phyloP scores from a whole-genome alignment of 1,139 yeast genomes.

The Suhomyces terraborum region DNA sequence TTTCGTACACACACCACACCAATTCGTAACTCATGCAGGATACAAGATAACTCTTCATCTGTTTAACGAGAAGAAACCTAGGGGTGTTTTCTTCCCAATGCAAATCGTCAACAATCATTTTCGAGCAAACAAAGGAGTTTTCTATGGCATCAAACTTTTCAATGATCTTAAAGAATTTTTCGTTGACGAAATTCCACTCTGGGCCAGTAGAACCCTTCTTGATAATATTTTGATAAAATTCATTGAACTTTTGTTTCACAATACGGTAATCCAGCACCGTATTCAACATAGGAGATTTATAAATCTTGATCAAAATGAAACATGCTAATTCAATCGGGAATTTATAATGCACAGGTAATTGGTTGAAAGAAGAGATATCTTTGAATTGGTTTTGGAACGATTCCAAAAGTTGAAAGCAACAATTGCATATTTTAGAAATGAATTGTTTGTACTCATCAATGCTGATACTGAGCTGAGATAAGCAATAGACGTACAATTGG shows the following conservation, averaged over 20 bases:
- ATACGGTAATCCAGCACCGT: slow-evolving; percentile 33
- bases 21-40: slow-evolving; percentile 45
- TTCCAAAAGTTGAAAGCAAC: slow-evolving; percentile 34
- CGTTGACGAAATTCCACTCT: slow-evolving; percentile 30
- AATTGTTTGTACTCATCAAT: slow-evolving; percentile 33
- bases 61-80: slow-evolving; percentile 35
- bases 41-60: slow-evolving; percentile 42
- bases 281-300: slow-evolving; percentile 40
- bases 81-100: slow-evolving; percentile 8
- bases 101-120: slow-evolving; percentile 6
- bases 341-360: slow-evolving; percentile 44
- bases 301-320: slow-evolving; percentile 37
- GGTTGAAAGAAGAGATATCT: slow-evolving; percentile 29
- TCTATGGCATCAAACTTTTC: slow-evolving; percentile 31
- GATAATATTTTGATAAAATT: slow-evolving; percentile 24
- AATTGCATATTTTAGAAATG: slow-evolving; percentile 32
- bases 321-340: slow-evolving; percentile 42
- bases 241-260: slow-evolving; percentile 33
- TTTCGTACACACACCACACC: slow-evolving; percentile 42
- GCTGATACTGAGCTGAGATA: slow-evolving; percentile 34
- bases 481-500: slow-evolving; percentile 42
- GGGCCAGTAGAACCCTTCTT: slow-evolving; percentile 11
- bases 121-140: slow-evolving; percentile 14
- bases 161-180: slow-evolving; percentile 33
- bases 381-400: slow-evolving; percentile 28